Evolutionary conservation across 441 rosid species (phyloP).

Genomic region (Geranium incanum): DNA sequence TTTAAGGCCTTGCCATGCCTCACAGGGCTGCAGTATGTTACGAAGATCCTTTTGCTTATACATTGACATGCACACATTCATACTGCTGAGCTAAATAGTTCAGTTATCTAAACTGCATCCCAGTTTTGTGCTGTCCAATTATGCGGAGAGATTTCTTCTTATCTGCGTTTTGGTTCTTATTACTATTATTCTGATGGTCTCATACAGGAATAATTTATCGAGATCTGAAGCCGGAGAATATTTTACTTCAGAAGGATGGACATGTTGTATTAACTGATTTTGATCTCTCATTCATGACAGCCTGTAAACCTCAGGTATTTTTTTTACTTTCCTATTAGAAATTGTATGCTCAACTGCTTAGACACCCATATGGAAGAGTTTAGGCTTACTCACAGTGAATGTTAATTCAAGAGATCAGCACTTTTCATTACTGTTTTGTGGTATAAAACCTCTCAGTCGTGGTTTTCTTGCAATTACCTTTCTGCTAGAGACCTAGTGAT

Average conservation of each 20-base stretch:
- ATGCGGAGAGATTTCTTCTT: neutral
- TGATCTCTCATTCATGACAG: slow-evolving; percentile 78
- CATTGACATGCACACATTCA: neutral
- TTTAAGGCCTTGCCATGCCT: neutral
- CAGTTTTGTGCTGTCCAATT: neutral
- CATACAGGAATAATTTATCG: slow-evolving; percentile 73
- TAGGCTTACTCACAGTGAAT: neutral
- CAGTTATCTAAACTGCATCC: neutral
- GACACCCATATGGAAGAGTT: neutral
- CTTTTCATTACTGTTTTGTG: neutral
- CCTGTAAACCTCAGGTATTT: slow-evolving; percentile 70
- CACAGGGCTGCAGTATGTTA: neutral
- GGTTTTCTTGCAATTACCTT: neutral
- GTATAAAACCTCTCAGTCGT: neutral
- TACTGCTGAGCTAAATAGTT: neutral
- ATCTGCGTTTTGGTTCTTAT: neutral
- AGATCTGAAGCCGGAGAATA: slow-evolving; percentile 94
- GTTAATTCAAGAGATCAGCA: neutral
- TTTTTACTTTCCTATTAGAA: slow-evolving; percentile 10
- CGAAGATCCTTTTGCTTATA: neutral
- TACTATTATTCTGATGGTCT: neutral
- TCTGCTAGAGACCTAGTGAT: neutral
- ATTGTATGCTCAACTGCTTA: neutral
- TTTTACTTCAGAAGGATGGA: slow-evolving; percentile 77
- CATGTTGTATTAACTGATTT: slow-evolving; percentile 79